These are phyloP conservation scores for Cnidoscolus chayamansa DNA, from an alignment of 441 rosid genomes.

Conservation along the genomic window DNA sequence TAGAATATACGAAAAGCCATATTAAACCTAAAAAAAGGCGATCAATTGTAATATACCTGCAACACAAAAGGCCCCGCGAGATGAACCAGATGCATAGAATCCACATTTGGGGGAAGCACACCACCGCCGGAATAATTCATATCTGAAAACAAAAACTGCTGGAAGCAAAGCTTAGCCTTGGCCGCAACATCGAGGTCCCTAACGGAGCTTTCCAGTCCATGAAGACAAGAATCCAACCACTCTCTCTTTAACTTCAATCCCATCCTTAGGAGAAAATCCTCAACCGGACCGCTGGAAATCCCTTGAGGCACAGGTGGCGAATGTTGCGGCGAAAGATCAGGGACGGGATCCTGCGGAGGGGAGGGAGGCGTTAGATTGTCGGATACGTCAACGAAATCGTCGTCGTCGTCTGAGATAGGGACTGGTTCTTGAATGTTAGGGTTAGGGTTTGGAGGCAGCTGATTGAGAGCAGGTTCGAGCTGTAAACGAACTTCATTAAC, in stretches of 20 bases:
- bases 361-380: constrained; percentile 41
- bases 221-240: constrained; percentile 62
- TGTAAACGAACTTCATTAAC: constrained; percentile 19
- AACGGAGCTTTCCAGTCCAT: constrained; percentile 41
- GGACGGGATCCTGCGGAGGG: constrained; percentile 28
- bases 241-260: constrained; percentile 64
- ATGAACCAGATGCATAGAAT: constrained; percentile 64
- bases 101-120: constrained; percentile 65
- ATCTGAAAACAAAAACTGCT: constrained; percentile 70
- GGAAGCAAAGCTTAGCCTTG: constrained; percentile 73
- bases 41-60: constrained; percentile 44
- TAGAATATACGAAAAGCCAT: neutral
- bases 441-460: constrained; percentile 30
- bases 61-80: constrained; percentile 87
- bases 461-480: constrained; percentile 17
- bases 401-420: constrained; percentile 54
- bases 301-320: constrained; percentile 15
- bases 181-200: constrained; percentile 43
- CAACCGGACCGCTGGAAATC: constrained; percentile 44
- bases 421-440: constrained; percentile 35
- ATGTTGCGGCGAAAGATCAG: constrained; percentile 14
- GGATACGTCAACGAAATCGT: constrained; percentile 52
- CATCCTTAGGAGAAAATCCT: constrained; percentile 42
- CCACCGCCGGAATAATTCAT: constrained; percentile 77
- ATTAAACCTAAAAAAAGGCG: neutral